Evolutionary conservation across 345 rosid species (phyloP), one percentile per base, ranked within the genome.

Genomic region (Angophora floribunda): DNA sequence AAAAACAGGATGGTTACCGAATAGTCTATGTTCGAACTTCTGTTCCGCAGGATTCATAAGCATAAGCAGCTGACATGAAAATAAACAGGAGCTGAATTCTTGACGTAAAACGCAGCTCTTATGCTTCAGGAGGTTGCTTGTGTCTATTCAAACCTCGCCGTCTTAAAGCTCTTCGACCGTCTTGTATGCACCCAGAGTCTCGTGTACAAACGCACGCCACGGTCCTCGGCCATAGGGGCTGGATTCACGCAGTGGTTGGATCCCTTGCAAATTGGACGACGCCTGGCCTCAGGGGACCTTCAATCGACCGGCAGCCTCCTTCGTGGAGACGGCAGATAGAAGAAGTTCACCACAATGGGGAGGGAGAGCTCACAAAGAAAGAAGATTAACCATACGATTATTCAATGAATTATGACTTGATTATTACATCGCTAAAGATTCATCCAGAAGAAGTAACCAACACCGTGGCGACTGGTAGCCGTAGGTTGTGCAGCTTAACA

Each of bases 161-260:
- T 97, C 99, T 98, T 98, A 95, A 22, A 97, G 92, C 57, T 97
- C 96, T 90, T 96, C 97, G 44, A 95, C 75, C 85, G 90, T 92
- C 94, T 88, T 95, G 87, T 95, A 96, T 4, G 91, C 90, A 51
- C 98, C 89, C 7, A 89, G n/a, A 4, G 94, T 92, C 90, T 95
- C 98, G 65, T 95, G 95, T 44, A 88, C 94, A 91, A 26, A 59
- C 13, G 65, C 65, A 59, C 30, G 13, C n/a, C 7, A 11, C 65
- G 26, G 14, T 30, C 65, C 70, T 61, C n/a, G n/a, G 28, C 67
- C 12, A 24, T 28, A 26, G 16, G 32, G 32, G 13, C 6, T 28
- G 70, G 70, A 26, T 28, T 61, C 32, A 5, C 32, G 28, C 67
- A 26, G 28, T 3, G 32, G 32, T 61, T 11, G 15, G 13, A 12